A percentile compares a stretch with the other conserved stretches of the same genome.
Evolutionary conservation across 225 moss, liverwort and hornwort species (phyloP).

Genomic region (Physcomitrium patens): DNA sequence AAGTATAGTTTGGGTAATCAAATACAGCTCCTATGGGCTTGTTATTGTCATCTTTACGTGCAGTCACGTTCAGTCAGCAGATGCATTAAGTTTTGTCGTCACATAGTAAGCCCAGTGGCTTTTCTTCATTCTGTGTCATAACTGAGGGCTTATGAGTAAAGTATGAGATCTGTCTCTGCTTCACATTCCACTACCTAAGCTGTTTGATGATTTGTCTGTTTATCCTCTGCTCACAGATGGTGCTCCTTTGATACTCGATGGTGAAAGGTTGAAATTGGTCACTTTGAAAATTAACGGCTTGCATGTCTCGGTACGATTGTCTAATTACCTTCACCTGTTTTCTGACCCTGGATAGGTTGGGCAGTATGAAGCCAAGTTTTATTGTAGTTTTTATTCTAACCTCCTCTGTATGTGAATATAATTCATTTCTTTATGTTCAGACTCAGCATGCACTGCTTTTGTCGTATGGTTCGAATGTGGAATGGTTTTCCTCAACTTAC

Average conservation of each 20-base stretch:
- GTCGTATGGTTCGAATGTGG: too few species aligned
- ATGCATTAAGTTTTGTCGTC: neutral
- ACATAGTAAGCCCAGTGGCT: neutral
- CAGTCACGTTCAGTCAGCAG: neutral
- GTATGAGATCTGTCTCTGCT: neutral
- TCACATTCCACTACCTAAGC: neutral
- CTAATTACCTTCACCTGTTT: neutral
- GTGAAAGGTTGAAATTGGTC: constrained; percentile 75
- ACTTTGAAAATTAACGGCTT: constrained; percentile 72
- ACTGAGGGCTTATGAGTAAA: constrained; percentile 13
- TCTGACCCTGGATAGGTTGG: neutral
- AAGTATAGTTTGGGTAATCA: constrained; percentile 11
- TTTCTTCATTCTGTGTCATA: neutral
- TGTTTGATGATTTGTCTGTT: constrained; percentile 8
- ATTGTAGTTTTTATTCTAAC: too few species aligned
- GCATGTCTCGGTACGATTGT: constrained; percentile 48
- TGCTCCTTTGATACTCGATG: constrained; percentile 77
- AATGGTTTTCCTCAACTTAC: neutral
- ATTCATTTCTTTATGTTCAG: too few species aligned
- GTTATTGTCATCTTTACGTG: neutral
- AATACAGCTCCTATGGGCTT: neutral
- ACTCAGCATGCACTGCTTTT: too few species aligned
- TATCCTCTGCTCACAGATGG: constrained; percentile 33
- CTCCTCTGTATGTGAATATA: too few species aligned
- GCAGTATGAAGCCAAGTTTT: too few species aligned